Evolutionary conservation across 129 eudicot species (phyloP).

Genomic region (sunflower (Helianthus annuus)): DNA sequence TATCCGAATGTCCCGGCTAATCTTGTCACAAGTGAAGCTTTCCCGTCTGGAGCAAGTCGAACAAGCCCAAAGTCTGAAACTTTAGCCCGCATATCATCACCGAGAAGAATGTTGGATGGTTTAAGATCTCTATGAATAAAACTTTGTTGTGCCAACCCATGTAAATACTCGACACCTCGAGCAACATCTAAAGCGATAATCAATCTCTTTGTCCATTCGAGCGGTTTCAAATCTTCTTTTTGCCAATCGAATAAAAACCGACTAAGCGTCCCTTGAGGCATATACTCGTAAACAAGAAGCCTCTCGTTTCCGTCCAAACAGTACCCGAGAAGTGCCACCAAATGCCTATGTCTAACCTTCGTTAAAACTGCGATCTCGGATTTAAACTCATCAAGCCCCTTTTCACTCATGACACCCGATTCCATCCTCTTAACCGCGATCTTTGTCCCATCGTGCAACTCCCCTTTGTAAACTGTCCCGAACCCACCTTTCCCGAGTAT

Average conservation of each 20-base stretch:
- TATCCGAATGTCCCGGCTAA: conserved; percentile 95
- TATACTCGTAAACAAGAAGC: conserved; percentile 83
- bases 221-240: conserved; percentile 77
- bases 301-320: conserved; percentile 88
- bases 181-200: conserved; percentile 89
- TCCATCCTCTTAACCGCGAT: conserved; percentile 97
- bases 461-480: conserved; percentile 91
- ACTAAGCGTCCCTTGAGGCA: conserved; percentile 96
- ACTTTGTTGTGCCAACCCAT: conserved; percentile 87
- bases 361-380: conserved; percentile 94
- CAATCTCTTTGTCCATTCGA: conserved; percentile 76
- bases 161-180: conserved; percentile 88
- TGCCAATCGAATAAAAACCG: conserved; percentile 72
- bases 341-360: conserved; percentile 85
- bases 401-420: conserved; percentile 75
- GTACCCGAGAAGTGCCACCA: conserved; percentile 84
- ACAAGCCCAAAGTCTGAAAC: conserved; percentile 96
- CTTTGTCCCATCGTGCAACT: conserved; percentile 84
- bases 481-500: conserved; percentile 92
- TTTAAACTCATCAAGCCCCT: conserved; percentile 83
- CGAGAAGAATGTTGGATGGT: conserved; percentile 94
- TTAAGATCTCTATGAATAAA: conserved; percentile 92
- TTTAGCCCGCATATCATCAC: conserved; percentile 95
- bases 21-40: conserved; percentile 71
- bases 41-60: conserved; percentile 91